A percentile compares a stretch with the other conserved stretches of the same genome.
phyloP scores from a whole-genome alignment of 768 basidiomycete genomes.

The Podaxis mareebaensis region DNA sequence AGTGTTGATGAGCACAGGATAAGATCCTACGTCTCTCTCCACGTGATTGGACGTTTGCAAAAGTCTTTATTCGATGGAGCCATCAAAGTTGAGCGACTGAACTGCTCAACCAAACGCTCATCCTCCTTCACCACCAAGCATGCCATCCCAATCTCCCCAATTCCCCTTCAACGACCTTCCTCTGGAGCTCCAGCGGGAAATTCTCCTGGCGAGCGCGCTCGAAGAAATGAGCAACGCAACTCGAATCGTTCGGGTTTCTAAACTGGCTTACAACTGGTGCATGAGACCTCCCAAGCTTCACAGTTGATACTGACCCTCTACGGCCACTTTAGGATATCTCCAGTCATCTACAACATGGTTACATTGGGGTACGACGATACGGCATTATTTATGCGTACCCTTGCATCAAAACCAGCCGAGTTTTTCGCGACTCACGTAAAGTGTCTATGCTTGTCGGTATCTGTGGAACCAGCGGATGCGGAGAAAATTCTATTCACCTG shows the following conservation, averaged over 20 bases:
- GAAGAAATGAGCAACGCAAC: slow-evolving; percentile 27
- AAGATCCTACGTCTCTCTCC: slow-evolving; percentile 22
- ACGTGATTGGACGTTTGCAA: slow-evolving; percentile 31
- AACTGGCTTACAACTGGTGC: slow-evolving; percentile 34
- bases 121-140: slow-evolving; percentile 22
- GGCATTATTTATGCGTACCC: slow-evolving; percentile 35
- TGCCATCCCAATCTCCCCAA: slow-evolving; percentile 18
- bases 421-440: slow-evolving; percentile 40
- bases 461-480: slow-evolving; percentile 29
- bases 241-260: slow-evolving; percentile 36
- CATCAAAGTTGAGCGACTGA: slow-evolving; percentile 24
- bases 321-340: slow-evolving; percentile 34
- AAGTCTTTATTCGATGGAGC: slow-evolving; percentile 22
- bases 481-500: slow-evolving; percentile 35
- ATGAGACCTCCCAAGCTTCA: background rate
- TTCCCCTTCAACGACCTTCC: slow-evolving; percentile 37
- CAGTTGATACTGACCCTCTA: slow-evolving; percentile 5
- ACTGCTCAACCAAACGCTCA: slow-evolving; percentile 25
- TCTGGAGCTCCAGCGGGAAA: slow-evolving; percentile 39
- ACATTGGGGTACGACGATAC: slow-evolving; percentile 33
- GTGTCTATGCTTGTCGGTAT: slow-evolving; percentile 37
- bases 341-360: slow-evolving; percentile 39
- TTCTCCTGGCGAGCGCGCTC: slow-evolving; percentile 35
- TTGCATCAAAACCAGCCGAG: slow-evolving; percentile 30
- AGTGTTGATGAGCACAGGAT: slow-evolving; percentile 7